phyloP scores from a whole-genome alignment of 768 basidiomycete genomes.

The Pluteus cervinus region DNA sequence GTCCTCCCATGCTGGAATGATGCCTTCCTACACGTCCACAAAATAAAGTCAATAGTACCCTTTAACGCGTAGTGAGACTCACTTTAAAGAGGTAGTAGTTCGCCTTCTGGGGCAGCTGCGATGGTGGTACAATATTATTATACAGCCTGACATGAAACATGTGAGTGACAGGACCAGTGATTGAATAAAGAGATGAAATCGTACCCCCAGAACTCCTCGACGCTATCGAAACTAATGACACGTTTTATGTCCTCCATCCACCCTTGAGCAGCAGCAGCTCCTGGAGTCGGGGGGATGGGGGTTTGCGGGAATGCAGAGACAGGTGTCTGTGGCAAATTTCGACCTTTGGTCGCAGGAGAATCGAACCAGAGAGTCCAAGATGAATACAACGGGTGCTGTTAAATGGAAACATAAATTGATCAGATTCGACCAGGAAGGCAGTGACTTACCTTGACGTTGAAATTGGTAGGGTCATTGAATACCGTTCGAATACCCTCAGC shows the following conservation, averaged over 20 bases:
- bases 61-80: slow-evolving; percentile 15
- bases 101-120: slow-evolving; percentile 89
- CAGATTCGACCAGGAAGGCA: neutral
- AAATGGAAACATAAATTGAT: neutral
- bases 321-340: slow-evolving; percentile 83
- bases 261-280: slow-evolving; percentile 68
- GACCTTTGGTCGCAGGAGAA: slow-evolving; percentile 85
- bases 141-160: slow-evolving; percentile 74
- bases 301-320: slow-evolving; percentile 73
- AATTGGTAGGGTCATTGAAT: slow-evolving; percentile 87
- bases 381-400: slow-evolving; percentile 88
- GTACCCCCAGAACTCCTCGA: slow-evolving; percentile 99
- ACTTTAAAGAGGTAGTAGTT: slow-evolving; percentile 99
- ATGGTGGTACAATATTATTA: slow-evolving; percentile 97
- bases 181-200: slow-evolving; percentile 4
- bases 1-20: slow-evolving; percentile 98
- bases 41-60: slow-evolving; percentile 5
- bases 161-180: slow-evolving; percentile 9
- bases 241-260: slow-evolving; percentile 99
- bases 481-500: slow-evolving; percentile 85
- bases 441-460: slow-evolving; percentile 85
- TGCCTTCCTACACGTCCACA: slow-evolving; percentile 61
- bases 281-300: slow-evolving; percentile 66
- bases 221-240: slow-evolving; percentile 92
- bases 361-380: slow-evolving; percentile 99